Evolutionary conservation across 2,329 filamentous ascomycete species (phyloP), one percentile per base, ranked within the genome.

Genomic region (Penicillium glabrum): DNA sequence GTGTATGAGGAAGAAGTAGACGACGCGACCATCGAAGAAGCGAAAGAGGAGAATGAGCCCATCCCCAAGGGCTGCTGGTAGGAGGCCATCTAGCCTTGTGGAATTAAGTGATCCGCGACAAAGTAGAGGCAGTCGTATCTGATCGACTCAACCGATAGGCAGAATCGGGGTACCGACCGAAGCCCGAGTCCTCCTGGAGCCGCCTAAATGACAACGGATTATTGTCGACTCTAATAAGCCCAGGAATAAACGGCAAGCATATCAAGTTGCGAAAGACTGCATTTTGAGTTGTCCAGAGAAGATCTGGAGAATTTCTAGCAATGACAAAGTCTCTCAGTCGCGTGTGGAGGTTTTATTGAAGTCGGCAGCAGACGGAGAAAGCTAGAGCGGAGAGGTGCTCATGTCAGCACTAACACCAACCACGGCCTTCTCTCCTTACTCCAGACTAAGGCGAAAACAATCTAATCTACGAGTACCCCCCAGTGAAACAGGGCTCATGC

Each of bases 11-110:
- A 53, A 27, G 61, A 53, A 8, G 58, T 62, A 5, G 68, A 61
- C n/a, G 66, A 60, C 27, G 69, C 61, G 46, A 62, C 39, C 44
- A 62, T 57, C 14, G 67, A 62, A 29, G 63, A 62, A 27, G 63
- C 54, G 46, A 73, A 54, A 43, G 64, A 60, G 21, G 69, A 63
- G 19, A 72, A 61, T 60, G 71, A 64, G 51, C 63, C 67, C 44
- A 66, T 65, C 61, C 67, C 63, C 53, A 73, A 51, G 27, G 62
- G 63, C 24, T 62, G 59, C 56, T 69, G 69, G 27, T 56, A 53
- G 14, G 54, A 60, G 53, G 62, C 68, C 71, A 73, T 73, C 37
- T 51, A 11, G 46, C 44, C 53, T 24, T 21, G 45, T 56, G 14
- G 37, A 47, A 46, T 33, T 29, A 35, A 46, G 39, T 23, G 39